Conservation (phyloP, 306 rosid species). For the Luffa aegyptiaca region DNA sequence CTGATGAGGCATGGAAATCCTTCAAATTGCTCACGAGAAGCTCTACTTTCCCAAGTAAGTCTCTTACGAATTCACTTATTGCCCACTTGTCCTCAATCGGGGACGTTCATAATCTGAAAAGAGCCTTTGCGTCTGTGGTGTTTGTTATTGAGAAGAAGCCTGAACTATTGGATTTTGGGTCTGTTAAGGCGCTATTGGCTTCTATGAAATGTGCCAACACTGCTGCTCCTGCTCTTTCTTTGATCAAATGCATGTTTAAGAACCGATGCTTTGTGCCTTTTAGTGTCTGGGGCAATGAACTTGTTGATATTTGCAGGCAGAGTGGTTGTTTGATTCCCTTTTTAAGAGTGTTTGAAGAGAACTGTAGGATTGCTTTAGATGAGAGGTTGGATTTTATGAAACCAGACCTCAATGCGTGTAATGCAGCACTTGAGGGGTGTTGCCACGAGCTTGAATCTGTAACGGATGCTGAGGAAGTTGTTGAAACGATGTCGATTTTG, state of each 20-base stretch:
- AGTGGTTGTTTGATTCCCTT: constrained; percentile 45
- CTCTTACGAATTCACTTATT: constrained; percentile 62
- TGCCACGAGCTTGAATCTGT: constrained; percentile 62
- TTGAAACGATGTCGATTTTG: constrained; percentile 54
- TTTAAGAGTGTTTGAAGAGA: constrained; percentile 56
- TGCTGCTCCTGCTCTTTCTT: constrained; percentile 74
- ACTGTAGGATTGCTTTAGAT: constrained; percentile 53
- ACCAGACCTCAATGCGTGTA: constrained; percentile 68
- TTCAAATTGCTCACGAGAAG: constrained; percentile 64
- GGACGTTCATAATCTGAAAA: constrained; percentile 60
- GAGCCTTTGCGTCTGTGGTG: constrained; percentile 65
- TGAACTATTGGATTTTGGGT: constrained; percentile 26
- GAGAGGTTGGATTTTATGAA: constrained; percentile 67
- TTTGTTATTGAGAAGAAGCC: constrained; percentile 57
- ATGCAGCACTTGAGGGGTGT: constrained; percentile 81
- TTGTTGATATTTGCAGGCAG: constrained; percentile 50
- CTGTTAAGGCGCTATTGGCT: constrained; percentile 36
- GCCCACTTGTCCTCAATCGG: constrained; percentile 53
- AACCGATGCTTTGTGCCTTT: constrained; percentile 63
- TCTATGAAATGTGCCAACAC: constrained; percentile 60
- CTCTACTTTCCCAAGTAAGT: constrained; percentile 59
- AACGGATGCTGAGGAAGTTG: constrained; percentile 51
- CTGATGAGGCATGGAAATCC: constrained; percentile 80
- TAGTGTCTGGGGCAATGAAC: constrained; percentile 47
- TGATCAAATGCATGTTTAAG: constrained; percentile 57